Evolutionary conservation across 345 rosid species (phyloP).

Genomic region (Pugionium dolabratum): DNA sequence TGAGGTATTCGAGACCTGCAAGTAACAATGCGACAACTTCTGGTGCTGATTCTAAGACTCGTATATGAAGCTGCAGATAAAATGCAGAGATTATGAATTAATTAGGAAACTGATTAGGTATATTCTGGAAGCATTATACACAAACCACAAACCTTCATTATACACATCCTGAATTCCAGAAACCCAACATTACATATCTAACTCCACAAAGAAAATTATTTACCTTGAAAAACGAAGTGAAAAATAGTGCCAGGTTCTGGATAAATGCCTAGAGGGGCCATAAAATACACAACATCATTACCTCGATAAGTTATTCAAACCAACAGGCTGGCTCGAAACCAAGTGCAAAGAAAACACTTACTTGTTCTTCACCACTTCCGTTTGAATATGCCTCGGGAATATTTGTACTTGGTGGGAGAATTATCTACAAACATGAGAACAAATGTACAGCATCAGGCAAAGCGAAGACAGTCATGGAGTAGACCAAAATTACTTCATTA

Average conservation of each 20-base stretch:
- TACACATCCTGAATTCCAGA: conserved; percentile 3
- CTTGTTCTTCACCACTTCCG: conserved; percentile 94
- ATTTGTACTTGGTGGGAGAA: conserved; percentile 74
- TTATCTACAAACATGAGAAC: conserved; percentile 50
- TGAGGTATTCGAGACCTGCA: conserved; percentile 87
- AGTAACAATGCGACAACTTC: conserved; percentile 65
- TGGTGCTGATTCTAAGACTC: conserved; percentile 72
- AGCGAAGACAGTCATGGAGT: conserved; percentile 20
- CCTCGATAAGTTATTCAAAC: conserved; percentile 7
- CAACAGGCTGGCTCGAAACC: conserved; percentile 2
- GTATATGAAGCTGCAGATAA: conserved; percentile 71
- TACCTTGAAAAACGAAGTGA: conserved; percentile 95
- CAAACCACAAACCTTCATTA: conserved; percentile 4
- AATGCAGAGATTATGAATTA: background rate
- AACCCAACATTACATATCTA: conserved; percentile 12
- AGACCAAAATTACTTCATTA: background rate
- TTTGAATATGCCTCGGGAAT: conserved; percentile 90
- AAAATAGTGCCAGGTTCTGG: conserved; percentile 95
- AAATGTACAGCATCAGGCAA: conserved; percentile 21
- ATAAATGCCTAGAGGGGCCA: conserved; percentile 78
- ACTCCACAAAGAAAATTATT: conserved; percentile 30
- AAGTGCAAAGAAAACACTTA: conserved; percentile 34
- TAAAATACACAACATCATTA: background rate
- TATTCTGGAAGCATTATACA: conserved; percentile 1
- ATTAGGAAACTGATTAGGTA: conserved; percentile 5